Base-by-base conservation (phyloP, 805 yeast species). In the Torulaspora indica region DNA sequence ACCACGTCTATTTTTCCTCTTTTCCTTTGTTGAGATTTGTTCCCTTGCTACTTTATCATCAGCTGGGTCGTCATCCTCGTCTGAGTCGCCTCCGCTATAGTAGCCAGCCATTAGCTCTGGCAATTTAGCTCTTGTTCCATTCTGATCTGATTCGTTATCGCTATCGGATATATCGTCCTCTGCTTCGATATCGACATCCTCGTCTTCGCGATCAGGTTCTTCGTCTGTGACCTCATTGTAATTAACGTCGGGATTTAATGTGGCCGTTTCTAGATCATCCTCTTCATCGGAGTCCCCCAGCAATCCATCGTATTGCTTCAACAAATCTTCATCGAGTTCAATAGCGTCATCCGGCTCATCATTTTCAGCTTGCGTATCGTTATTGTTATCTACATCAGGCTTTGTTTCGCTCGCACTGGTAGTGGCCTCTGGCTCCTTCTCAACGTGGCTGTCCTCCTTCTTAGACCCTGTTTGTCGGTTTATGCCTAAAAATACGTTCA, bases 1-100 rank as follows among this genome's bases (percentile, higher is more conserved):
- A 20, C 98, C 98, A 64, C 97, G 79, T 68, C 98, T 76, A 64
- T 93, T 93, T 56, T 89, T 88, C 51, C 91, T 76, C 49, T 65
- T 68, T 14, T 72, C 74, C 23, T 76, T 47, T 4, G 52, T 54
- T 15, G 60, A 48, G n/a, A 54, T 51, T 40, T 58, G 61, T 59
- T 60, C 53, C 34, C 54, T 63, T 1, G 81, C 79, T 3, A 73
- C 68, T 37, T 70, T 72, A 45, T 79, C 75, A 5, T 79, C 79
- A 8, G 74, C 70, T 37, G 69, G 61, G 55, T 72, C 74, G 27
- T 71, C 73, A 25, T 64, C 70, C 37, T 64, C 69, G 34, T 77
- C 82, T 12, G 74, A 79, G 28, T 85, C 95, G 2, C 85, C 96
- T 4, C 88, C 95, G 4, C 96, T 88, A 47, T 76, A 76, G 64